Evolutionary conservation across 371 early-diverging fungal genomes (phyloP).

Genomic region (Entomophthora muscae): DNA sequence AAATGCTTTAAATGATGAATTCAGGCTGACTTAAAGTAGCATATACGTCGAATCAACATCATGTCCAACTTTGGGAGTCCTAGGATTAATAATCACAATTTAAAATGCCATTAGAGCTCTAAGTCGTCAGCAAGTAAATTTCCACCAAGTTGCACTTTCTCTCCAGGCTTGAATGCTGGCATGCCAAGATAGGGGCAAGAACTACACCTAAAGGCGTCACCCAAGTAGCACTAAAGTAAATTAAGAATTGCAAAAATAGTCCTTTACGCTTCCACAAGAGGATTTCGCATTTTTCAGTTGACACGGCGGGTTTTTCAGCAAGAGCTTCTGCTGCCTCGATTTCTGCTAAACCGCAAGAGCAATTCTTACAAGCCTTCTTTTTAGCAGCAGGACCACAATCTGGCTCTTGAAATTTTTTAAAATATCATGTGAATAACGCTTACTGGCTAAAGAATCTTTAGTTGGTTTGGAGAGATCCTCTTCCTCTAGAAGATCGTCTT

Average conservation of each 20-base stretch:
- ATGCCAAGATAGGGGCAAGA: slow-evolving; percentile 97
- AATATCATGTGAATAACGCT: slow-evolving; percentile 9
- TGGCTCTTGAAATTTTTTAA: slow-evolving; percentile 23
- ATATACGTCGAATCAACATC: too few relatives aligned
- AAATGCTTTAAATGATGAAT: too few relatives aligned
- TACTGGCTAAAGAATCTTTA: slow-evolving; percentile 36
- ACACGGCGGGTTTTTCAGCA: slow-evolving; percentile 16
- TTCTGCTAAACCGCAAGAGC: slow-evolving; percentile 84
- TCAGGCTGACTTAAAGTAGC: too few relatives aligned
- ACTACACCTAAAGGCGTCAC: slow-evolving; percentile 98
- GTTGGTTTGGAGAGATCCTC: slow-evolving; percentile 61
- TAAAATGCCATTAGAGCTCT: slow-evolving; percentile 21
- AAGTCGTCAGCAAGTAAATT: slow-evolving; percentile 38
- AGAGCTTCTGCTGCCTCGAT: slow-evolving; percentile 27
- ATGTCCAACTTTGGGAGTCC: too few relatives aligned
- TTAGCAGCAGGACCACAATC: slow-evolving; percentile 49
- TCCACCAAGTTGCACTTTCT: slow-evolving; percentile 67
- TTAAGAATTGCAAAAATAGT: slow-evolving; percentile 8
- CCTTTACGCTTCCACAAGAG: slow-evolving; percentile 50
- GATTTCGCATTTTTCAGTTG: slow-evolving; percentile 13
- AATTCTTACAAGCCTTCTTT: slow-evolving; percentile 92
- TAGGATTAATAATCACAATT: too few relatives aligned
- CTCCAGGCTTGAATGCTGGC: slow-evolving; percentile 97
- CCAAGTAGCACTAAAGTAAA: slow-evolving; percentile 81
- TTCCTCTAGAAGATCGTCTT: slow-evolving; percentile 74